Percentiles rank a stretch among this genome's conserved stretches.
phyloP scores from a whole-genome alignment of 768 basidiomycete genomes.

The Antrodiella citrinella region DNA sequence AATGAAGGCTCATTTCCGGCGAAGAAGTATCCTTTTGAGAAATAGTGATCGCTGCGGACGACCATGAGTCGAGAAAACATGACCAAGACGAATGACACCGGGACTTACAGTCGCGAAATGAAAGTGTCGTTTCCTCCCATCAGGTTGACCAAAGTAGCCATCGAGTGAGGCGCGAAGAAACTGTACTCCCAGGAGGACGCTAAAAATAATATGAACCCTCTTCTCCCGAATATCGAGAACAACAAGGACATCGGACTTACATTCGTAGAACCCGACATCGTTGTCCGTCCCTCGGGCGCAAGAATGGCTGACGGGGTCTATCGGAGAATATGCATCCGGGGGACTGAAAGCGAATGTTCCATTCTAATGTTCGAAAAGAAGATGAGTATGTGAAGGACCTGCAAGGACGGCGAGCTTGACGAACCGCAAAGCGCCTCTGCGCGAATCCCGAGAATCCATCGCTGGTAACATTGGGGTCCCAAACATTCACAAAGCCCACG shows the following conservation, averaged over 20 bases:
- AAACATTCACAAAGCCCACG: conserved; percentile 45
- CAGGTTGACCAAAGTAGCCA: conserved; percentile 35
- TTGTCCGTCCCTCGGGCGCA: conserved; percentile 43
- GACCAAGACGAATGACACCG: neutral
- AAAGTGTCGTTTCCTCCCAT: conserved; percentile 41
- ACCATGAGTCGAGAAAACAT: neutral
- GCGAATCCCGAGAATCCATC: conserved; percentile 43
- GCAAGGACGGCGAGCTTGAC: conserved; percentile 10
- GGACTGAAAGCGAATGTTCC: conserved; percentile 43
- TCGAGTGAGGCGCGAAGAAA: conserved; percentile 45
- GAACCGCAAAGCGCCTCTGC: conserved; percentile 35
- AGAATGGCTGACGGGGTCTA: conserved; percentile 38
- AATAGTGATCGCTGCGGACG: conserved; percentile 34
- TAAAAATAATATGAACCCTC: conserved; percentile 8
- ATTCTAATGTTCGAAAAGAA: conserved; percentile 25
- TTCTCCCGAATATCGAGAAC: neutral
- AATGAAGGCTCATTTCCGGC: conserved; percentile 47
- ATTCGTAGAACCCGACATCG: conserved; percentile 45
- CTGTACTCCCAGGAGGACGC: conserved; percentile 49
- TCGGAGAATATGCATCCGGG: conserved; percentile 41
- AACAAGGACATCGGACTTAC: conserved; percentile 18
- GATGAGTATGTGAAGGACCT: neutral
- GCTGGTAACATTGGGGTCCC: conserved; percentile 35
- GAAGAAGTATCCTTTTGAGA: conserved; percentile 34
- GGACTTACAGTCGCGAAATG: conserved; percentile 31